phyloP scores from a whole-genome alignment of 169 alveolate species.

The Theileria equi region DNA sequence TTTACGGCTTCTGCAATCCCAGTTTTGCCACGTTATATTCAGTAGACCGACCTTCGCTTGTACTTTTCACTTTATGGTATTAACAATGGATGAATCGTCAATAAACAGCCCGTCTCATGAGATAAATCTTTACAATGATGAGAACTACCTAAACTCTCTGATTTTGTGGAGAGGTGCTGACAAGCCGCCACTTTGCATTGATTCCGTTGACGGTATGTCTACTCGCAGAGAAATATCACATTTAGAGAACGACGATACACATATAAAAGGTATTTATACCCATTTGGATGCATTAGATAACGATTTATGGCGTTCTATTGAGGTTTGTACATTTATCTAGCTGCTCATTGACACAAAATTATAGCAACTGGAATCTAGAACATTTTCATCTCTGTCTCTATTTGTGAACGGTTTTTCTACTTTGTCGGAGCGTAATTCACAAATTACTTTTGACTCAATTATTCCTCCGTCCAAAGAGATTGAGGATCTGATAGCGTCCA shows the following conservation, averaged over 20 bases:
- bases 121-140: constrained; percentile 1
- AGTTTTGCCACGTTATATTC: too few species aligned
- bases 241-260: constrained; percentile 2
- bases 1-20: too few species aligned
- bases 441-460: background rate
- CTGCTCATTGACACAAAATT: background rate
- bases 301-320: constrained; percentile 16
- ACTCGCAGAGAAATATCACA: background rate
- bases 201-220: constrained; percentile 1
- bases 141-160: constrained; percentile 15
- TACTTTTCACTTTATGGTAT: too few species aligned
- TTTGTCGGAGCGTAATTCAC: background rate
- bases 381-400: background rate
- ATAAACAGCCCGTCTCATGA: too few species aligned
- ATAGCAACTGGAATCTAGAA: constrained; percentile 1
- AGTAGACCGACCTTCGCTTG: too few species aligned
- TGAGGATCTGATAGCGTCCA: constrained; percentile 27
- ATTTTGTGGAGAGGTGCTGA: constrained; percentile 1
- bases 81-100: too few species aligned
- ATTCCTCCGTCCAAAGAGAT: background rate
- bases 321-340: background rate
- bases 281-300: background rate
- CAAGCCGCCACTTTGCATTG: background rate
- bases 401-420: background rate
- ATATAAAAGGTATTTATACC: background rate